Evolutionary conservation across 176 grass and related monocot genomes (phyloP).

Genomic region (Cymbopogon citratus): DNA sequence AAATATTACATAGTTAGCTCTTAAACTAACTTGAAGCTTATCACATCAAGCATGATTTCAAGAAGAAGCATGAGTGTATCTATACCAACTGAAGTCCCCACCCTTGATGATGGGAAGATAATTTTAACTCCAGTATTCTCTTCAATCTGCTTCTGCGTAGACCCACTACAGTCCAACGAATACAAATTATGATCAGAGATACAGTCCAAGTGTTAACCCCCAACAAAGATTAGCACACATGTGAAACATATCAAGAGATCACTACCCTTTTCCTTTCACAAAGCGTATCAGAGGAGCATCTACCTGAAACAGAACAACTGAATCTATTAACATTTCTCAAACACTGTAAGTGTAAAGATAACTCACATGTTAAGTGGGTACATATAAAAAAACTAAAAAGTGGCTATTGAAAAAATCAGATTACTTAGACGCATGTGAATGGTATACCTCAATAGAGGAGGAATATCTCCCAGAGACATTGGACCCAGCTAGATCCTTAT

Average conservation of each 20-base stretch:
- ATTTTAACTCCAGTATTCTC: slow-evolving; percentile 63
- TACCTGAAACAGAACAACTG: slow-evolving; percentile 47
- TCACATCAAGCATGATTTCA: neutral
- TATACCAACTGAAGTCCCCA: slow-evolving; percentile 57
- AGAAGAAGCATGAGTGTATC: neutral
- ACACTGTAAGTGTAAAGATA: neutral
- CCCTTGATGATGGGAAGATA: slow-evolving; percentile 59
- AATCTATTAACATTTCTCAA: slow-evolving; percentile 7
- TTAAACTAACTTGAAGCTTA: slow-evolving; percentile 3
- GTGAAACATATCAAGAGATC: slow-evolving; percentile 19
- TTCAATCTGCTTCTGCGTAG: slow-evolving; percentile 77
- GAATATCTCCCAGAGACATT: slow-evolving; percentile 6
- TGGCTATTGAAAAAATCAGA: neutral
- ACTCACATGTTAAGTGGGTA: neutral
- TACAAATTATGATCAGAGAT: neutral
- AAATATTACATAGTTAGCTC: slow-evolving; percentile 19
- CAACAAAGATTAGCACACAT: neutral
- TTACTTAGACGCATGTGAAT: neutral
- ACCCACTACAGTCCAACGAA: slow-evolving; percentile 54
- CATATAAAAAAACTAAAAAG: neutral
- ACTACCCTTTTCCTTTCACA: slow-evolving; percentile 75
- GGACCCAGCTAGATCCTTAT: slow-evolving; percentile 2
- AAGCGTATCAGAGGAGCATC: slow-evolving; percentile 61
- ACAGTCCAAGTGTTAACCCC: neutral
- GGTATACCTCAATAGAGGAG: slow-evolving; percentile 42